phyloP scores from a whole-genome alignment of 805 yeast species.

The Candida nemodendra region DNA sequence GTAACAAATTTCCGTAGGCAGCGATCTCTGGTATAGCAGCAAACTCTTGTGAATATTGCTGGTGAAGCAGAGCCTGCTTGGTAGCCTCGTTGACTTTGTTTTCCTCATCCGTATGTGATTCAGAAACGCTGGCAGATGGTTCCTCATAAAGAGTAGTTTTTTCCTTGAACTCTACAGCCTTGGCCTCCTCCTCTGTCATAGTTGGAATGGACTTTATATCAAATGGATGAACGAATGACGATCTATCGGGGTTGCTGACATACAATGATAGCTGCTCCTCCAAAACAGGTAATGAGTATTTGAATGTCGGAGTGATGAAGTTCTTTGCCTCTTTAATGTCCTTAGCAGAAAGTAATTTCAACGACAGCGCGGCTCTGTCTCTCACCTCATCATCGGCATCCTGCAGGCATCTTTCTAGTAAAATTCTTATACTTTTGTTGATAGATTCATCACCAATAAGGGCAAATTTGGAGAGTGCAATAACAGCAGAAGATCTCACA shows the following conservation, averaged over 20 bases:
- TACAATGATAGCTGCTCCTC: conserved; percentile 77
- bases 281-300: conserved; percentile 71
- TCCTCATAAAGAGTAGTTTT: conserved; percentile 38
- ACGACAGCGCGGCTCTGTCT: conserved; percentile 90
- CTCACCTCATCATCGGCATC: conserved; percentile 97
- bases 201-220: conserved; percentile 68
- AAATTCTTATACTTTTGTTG: conserved; percentile 64
- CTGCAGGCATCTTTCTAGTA: conserved; percentile 78
- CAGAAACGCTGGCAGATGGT: conserved; percentile 22
- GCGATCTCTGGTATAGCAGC: conserved; percentile 70
- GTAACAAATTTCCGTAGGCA: conserved; percentile 70
- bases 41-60: conserved; percentile 69
- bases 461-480: conserved; percentile 89
- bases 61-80: conserved; percentile 43
- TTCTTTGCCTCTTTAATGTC: conserved; percentile 40
- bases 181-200: conserved; percentile 64
- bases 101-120: conserved; percentile 21
- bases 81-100: conserved; percentile 30
- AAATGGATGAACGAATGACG: conserved; percentile 56
- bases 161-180: conserved; percentile 58
- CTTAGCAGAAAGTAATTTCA: conserved; percentile 55
- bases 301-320: conserved; percentile 64
- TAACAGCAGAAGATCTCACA: conserved; percentile 93
- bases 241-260: conserved; percentile 49
- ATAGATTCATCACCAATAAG: conserved; percentile 68